These are phyloP conservation scores for Avicennia marina DNA, from an alignment of 257 asterid species.

Conservation along the genomic window DNA sequence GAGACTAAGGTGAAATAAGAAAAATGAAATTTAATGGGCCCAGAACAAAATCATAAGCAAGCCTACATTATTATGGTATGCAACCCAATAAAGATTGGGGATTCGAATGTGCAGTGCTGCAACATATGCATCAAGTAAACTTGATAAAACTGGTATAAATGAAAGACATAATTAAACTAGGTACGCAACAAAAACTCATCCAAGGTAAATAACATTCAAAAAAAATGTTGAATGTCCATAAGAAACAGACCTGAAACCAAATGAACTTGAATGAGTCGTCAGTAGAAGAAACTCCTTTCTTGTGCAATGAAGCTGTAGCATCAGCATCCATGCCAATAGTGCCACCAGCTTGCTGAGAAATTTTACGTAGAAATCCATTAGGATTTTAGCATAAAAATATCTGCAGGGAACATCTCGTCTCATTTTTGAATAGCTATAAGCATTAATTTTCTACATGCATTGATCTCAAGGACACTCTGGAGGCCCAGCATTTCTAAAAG, in stretches of 20 bases:
- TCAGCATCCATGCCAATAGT: constrained; percentile 88
- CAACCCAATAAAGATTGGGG: no score
- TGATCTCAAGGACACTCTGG: neutral
- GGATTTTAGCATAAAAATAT: constrained; percentile 20
- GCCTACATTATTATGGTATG: no score
- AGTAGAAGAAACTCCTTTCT: constrained; percentile 69
- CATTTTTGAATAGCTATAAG: neutral
- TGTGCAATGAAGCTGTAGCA: constrained; percentile 75
- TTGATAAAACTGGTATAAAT: no score
- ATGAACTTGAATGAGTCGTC: constrained; percentile 77
- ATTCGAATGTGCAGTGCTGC: no score
- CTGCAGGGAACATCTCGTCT: neutral
- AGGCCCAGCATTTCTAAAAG: no score
- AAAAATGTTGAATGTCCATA: neutral
- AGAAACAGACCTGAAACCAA: constrained; percentile 72
- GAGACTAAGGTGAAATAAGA: no score
- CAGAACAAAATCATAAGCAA: no score
- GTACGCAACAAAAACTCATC: neutral
- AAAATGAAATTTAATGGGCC: no score
- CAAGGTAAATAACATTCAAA: neutral
- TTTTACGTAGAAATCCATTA: neutral
- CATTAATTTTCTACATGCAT: constrained; percentile 13
- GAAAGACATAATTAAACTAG: neutral
- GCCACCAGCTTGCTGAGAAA: constrained; percentile 69
- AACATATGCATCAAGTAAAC: no score